Evolutionary conservation across 1,139 yeast species (phyloP).

Genomic region (Geotrichum macrosporum): DNA sequence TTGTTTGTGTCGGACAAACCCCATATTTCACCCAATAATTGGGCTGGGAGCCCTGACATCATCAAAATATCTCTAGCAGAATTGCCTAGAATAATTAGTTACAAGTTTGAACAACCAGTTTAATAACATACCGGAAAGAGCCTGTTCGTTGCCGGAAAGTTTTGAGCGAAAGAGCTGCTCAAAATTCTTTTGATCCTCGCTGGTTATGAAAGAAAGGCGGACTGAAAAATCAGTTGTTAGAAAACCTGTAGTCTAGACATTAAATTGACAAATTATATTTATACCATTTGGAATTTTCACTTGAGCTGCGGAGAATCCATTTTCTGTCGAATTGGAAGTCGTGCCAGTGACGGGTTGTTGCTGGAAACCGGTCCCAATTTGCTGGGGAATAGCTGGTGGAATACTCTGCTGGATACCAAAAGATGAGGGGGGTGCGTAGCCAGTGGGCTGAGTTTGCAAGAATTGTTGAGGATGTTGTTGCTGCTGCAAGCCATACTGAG

Average conservation of each 20-base stretch:
- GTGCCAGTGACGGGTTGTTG: constrained; percentile 20
- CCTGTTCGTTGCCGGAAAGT: constrained; percentile 70
- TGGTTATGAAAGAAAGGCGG: constrained; percentile 77
- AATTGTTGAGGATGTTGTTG: constrained; percentile 22
- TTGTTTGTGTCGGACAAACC: constrained; percentile 80
- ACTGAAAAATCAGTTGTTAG: constrained; percentile 33
- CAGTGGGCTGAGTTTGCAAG: constrained; percentile 28
- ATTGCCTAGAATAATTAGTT: constrained; percentile 38
- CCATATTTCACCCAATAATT: constrained; percentile 84
- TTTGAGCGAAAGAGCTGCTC: constrained; percentile 76
- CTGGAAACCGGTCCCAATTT: constrained; percentile 14
- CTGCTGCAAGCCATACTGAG: constrained; percentile 20
- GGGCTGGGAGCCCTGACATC: constrained; percentile 74
- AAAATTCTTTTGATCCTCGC: constrained; percentile 79
- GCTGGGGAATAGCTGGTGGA: constrained; percentile 22
- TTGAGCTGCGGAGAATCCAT: constrained; percentile 32
- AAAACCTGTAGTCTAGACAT: constrained; percentile 21
- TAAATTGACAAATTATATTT: constrained; percentile 33
- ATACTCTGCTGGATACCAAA: constrained; percentile 14
- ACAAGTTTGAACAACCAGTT: background rate
- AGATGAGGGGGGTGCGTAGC: constrained; percentile 24
- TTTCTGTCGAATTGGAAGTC: constrained; percentile 27
- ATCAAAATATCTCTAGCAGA: constrained; percentile 74
- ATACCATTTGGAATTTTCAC: constrained; percentile 35
- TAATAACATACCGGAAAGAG: constrained; percentile 52